Percentiles rank a stretch among this genome's conserved stretches.
These are phyloP conservation scores for Magnaporthiopsis incrustans DNA, from an alignment of 2,329 filamentous ascomycete genomes.

Conservation along the genomic window DNA sequence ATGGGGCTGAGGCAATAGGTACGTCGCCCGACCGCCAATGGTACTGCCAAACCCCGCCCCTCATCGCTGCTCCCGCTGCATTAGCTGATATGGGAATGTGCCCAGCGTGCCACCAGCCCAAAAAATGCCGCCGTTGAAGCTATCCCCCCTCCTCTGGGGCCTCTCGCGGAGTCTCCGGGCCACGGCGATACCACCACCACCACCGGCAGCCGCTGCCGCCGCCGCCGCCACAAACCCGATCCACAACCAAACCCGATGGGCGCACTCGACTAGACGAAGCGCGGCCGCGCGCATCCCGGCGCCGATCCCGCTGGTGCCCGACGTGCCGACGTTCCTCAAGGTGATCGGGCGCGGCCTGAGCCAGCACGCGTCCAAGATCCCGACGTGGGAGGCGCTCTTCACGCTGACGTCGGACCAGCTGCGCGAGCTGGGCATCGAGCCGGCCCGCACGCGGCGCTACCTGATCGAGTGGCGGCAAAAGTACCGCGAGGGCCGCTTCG, in stretches of 20 bases:
- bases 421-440: constrained; percentile 77
- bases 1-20: neutral
- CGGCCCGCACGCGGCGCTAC: constrained; percentile 73
- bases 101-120: neutral
- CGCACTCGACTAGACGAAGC: constrained; percentile 27
- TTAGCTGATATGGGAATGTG: neutral
- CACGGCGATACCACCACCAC: neutral
- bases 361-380: constrained; percentile 78
- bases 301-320: constrained; percentile 79
- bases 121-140: constrained; percentile 1
- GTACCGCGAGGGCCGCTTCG: constrained; percentile 69
- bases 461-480: constrained; percentile 81
- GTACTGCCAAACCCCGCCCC: neutral
- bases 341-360: constrained; percentile 83
- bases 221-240: constrained; percentile 18
- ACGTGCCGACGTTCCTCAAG: constrained; percentile 77
- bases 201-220: constrained; percentile 18
- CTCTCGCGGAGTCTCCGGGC: neutral
- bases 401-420: constrained; percentile 69
- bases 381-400: constrained; percentile 87
- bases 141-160: neutral
- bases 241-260: constrained; percentile 30
- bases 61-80: neutral
- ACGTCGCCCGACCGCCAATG: neutral
- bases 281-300: constrained; percentile 38